A percentile compares a stretch with the other conserved stretches of the same genome.
Conservation (phyloP, 2,329 filamentous ascomycete species). For the Calonectria pauciramosa region DNA sequence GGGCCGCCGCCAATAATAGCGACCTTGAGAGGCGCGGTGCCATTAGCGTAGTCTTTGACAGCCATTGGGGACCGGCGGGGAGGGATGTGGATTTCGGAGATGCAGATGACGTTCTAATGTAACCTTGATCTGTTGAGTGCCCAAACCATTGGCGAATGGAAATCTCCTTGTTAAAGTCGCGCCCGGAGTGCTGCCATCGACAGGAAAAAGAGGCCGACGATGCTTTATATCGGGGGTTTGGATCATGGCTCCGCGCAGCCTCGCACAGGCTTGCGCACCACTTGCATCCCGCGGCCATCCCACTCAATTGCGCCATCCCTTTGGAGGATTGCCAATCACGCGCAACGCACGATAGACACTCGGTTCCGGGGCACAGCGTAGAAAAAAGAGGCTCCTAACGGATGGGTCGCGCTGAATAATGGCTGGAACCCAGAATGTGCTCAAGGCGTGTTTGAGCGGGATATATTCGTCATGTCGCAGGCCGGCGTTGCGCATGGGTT, state of each 20-base stretch:
- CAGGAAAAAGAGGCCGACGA: conserved; percentile 2
- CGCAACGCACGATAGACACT: conserved; percentile 19
- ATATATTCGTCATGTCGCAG: conserved; percentile 20
- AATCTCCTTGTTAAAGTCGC: background rate
- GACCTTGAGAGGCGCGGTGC: conserved; percentile 32
- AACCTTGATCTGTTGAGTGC: background rate
- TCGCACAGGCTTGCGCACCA: background rate
- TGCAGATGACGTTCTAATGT: background rate
- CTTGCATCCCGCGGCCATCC: conserved; percentile 35
- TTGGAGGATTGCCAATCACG: conserved; percentile 35
- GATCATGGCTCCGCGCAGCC: conserved; percentile 5
- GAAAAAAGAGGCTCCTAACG: conserved; percentile 1
- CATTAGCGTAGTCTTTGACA: conserved; percentile 34
- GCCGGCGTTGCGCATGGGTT: background rate
- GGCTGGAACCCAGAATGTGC: background rate
- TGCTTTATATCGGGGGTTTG: conserved; percentile 19
- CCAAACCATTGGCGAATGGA: background rate
- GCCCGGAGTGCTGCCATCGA: background rate
- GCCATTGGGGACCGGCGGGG: conserved; percentile 30
- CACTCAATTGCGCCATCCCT: conserved; percentile 40
- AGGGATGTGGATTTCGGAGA: background rate
- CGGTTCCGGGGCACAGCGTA: conserved; percentile 9
- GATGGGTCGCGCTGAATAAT: conserved; percentile 39
- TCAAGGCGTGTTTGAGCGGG: conserved; percentile 26
- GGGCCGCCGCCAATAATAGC: conserved; percentile 48